These are phyloP conservation scores for Novakomyces olei DNA, from an alignment of 805 yeast species.

Conservation along the genomic window DNA sequence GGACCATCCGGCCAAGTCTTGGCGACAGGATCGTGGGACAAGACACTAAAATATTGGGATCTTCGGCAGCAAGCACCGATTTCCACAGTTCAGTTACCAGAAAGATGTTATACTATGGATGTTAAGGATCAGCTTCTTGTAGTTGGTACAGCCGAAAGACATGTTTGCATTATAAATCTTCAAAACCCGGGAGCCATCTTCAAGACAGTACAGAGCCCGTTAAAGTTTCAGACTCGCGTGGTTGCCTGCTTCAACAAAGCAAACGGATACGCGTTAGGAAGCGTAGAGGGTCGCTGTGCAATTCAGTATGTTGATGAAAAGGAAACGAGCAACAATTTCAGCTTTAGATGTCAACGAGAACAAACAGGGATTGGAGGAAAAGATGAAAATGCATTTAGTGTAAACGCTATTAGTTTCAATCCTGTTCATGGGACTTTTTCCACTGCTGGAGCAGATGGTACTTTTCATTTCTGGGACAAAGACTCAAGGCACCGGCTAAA, in stretches of 20 bases:
- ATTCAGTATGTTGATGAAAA: constrained; percentile 74
- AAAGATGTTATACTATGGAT: constrained; percentile 80
- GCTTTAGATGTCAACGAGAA: constrained; percentile 88
- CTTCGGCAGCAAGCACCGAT: constrained; percentile 59
- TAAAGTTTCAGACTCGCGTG: constrained; percentile 73
- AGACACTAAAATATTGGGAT: constrained; percentile 88
- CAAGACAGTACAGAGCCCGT: constrained; percentile 49
- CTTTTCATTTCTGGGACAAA: constrained; percentile 89
- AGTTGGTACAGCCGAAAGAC: constrained; percentile 85
- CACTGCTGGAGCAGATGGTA: constrained; percentile 89
- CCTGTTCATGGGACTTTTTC: constrained; percentile 78
- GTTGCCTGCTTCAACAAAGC: constrained; percentile 77
- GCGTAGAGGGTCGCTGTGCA: constrained; percentile 89
- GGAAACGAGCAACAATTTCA: constrained; percentile 59
- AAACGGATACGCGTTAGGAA: constrained; percentile 78
- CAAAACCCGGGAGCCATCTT: constrained; percentile 59
- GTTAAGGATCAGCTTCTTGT: constrained; percentile 58
- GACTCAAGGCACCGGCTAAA: constrained; percentile 73
- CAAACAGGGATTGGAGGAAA: constrained; percentile 26
- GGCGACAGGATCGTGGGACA: constrained; percentile 93
- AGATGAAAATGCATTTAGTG: constrained; percentile 52
- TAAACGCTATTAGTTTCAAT: constrained; percentile 66
- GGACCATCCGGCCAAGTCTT: constrained; percentile 64
- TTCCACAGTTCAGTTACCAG: constrained; percentile 64
- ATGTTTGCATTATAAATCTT: constrained; percentile 53